Evolutionary conservation across 148 eudicot genomes (phyloP), one percentile per base, ranked within the genome.

Genomic region (Vaccinium corymbosum): DNA sequence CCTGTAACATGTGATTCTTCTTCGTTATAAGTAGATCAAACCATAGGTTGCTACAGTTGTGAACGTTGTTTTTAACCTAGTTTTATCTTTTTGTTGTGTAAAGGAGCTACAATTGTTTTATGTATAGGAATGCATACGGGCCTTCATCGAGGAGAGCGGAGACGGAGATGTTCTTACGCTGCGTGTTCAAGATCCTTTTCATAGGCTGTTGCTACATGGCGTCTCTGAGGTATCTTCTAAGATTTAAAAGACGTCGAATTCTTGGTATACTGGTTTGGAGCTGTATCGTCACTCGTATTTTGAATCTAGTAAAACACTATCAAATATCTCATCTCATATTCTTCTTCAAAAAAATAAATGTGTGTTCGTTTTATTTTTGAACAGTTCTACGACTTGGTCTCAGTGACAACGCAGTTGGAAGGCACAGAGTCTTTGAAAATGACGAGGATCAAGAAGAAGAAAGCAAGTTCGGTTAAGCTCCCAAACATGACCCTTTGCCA

Each of bases 161-260:
- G 89, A 87, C 79, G 85, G 86, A 70, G 94, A 93, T 82, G 87
- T 88, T 72, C 91, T 96, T 79, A 87, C 76, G 86, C 87, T 96
- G 82, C 87, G 86, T 71, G 94, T 94, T 80, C 94, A 94, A 86
- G 98, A 94, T 85, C 93, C 99, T 80, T 96, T 94, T 73, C 97
- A 92, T 83, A 91, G 99, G 90, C 88, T 96, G 85, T 83, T 96
- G 87, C 94, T 96, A 76, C 99, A 96, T 81, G 99, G 99, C 50
- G 93, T 96, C 81, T 96, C 95, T 68, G 99, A 96, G 99, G 99
- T 96, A 93, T 59, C 46, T 75, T 46, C 13, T 75, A 25, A 68
- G 15, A 29, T 66, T 1, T 14, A 3, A 1, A 12, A n/a, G 1
- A 42, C 1, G 0, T 15, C 32, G 2, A 46, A 0, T 22, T 49